Percentiles rank a stretch among this genome's conserved stretches.
These are phyloP conservation scores for Rhodomyrtus psidioides DNA, from an alignment of 441 rosid genomes.

Conservation along the genomic window DNA sequence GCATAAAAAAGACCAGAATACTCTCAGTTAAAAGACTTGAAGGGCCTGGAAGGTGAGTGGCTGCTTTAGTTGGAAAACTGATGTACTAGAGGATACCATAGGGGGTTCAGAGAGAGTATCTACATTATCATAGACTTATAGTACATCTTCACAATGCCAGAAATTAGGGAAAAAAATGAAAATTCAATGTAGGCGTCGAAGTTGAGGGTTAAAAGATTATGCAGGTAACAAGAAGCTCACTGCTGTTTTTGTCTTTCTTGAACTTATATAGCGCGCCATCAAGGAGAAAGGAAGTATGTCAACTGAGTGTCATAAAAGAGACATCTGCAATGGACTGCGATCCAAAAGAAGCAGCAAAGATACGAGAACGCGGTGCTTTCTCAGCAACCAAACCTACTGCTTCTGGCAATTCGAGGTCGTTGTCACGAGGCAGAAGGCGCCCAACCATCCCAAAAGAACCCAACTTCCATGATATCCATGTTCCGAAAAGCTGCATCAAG, in stretches of 20 bases:
- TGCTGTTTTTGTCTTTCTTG: background rate
- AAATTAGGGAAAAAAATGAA: background rate
- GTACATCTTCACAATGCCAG: background rate
- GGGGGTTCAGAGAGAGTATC: background rate
- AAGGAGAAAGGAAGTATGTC: slow-evolving; percentile 12
- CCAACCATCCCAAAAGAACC: slow-evolving; percentile 43
- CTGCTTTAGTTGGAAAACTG: background rate
- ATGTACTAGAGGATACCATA: background rate
- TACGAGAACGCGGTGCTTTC: slow-evolving; percentile 7
- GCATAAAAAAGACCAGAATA: slow-evolving; percentile 19
- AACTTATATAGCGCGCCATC: slow-evolving; percentile 23
- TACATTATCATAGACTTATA: background rate
- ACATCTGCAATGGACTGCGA: slow-evolving; percentile 6
- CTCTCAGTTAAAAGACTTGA: slow-evolving; percentile 12
- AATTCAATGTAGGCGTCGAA: background rate
- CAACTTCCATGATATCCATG: slow-evolving; percentile 34
- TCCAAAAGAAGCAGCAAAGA: slow-evolving; percentile 14
- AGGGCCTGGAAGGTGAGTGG: slow-evolving; percentile 26
- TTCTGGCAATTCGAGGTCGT: slow-evolving; percentile 12
- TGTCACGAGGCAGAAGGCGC: slow-evolving; percentile 20
- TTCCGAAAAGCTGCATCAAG: slow-evolving; percentile 40
- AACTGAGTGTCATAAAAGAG: slow-evolving; percentile 26
- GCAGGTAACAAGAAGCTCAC: background rate
- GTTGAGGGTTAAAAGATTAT: background rate
- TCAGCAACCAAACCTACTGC: slow-evolving; percentile 12